Base-by-base conservation (phyloP, 331 rosid genomes). In the Ulmus americana region DNA sequence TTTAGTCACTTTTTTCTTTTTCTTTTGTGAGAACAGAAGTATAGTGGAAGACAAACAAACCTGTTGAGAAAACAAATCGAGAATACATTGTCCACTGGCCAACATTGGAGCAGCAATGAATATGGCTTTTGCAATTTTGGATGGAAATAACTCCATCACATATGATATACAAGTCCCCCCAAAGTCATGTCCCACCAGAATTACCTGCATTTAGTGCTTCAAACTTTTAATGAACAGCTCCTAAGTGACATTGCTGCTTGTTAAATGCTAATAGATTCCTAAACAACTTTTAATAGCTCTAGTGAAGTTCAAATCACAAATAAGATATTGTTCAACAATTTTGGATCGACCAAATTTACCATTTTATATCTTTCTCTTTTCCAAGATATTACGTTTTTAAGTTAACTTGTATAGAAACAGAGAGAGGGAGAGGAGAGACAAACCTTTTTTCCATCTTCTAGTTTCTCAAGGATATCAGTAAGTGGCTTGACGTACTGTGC, bases 181-280 rank as follows among this genome's bases (percentile, higher is more conserved):
- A 55, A 92, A 87, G 80, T 92, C 98, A 82, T 92, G 98, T 65
- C 98, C 98, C 71, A 87, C 95, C 82, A 89, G 72, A 70, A 92
- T 83, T 41, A 92, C 95, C 98, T 92, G 75, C 65, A 59, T 13
- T 67, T 49, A 11, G 4, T 28, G 35, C 35, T 28, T 28, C 35
- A 28, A 28, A 28, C 35, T 28, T 28, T 28, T 28, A 28, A 28
- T 28, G 35, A 28, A 28, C 35, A 28, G 35, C 2, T n/a, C n/a
- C n/a, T 28, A 1, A 28, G 35, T 28, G 35, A 28, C 35, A 28
- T 0, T 28, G 35, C 35, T 28, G 35, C 35, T 28, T 28, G 35
- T 28, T 28, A 28, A 28, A 28, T 28, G 35, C 35, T 28, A 28
- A 2, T 28, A 28, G 35, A 28, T 28, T 28, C 35, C 35, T 28